These are phyloP conservation scores for Aristolochia californica DNA, from an alignment of 164 flowering plant species.

Conservation along the genomic window DNA sequence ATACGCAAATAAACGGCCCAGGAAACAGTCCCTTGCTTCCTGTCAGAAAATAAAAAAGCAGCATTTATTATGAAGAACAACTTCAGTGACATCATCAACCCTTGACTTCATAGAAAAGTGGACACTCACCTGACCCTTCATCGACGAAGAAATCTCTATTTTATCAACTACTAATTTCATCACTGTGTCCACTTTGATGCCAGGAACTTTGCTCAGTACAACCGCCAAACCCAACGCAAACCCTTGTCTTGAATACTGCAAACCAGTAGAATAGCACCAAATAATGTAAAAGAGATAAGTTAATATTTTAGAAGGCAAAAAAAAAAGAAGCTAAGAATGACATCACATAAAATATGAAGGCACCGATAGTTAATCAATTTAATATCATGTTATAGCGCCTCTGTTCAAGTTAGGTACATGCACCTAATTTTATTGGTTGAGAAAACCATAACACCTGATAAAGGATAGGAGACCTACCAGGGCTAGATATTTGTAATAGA, in stretches of 20 bases:
- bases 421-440: not conserved
- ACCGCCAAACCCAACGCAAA: constrained; percentile 78
- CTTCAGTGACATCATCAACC: not conserved
- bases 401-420: too few species aligned
- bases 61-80: constrained; percentile 12
- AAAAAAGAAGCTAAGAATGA: not conserved
- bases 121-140: constrained; percentile 81
- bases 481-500: too few species aligned
- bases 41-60: constrained; percentile 11
- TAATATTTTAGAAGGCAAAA: too few species aligned
- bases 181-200: constrained; percentile 50
- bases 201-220: constrained; percentile 31
- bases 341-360: too few species aligned
- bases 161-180: constrained; percentile 55
- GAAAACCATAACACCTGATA: not conserved
- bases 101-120: not conserved
- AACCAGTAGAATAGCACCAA: constrained; percentile 4
- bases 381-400: too few species aligned
- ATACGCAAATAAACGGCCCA: constrained; percentile 92
- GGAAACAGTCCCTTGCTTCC: constrained; percentile 76
- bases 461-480: not conserved
- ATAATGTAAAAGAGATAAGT: too few species aligned
- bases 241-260: constrained; percentile 97
- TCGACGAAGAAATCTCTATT: constrained; percentile 80
- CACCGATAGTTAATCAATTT: too few species aligned